Conservation (phyloP, 139 green algal species). For the Micractinium conductrix region DNA sequence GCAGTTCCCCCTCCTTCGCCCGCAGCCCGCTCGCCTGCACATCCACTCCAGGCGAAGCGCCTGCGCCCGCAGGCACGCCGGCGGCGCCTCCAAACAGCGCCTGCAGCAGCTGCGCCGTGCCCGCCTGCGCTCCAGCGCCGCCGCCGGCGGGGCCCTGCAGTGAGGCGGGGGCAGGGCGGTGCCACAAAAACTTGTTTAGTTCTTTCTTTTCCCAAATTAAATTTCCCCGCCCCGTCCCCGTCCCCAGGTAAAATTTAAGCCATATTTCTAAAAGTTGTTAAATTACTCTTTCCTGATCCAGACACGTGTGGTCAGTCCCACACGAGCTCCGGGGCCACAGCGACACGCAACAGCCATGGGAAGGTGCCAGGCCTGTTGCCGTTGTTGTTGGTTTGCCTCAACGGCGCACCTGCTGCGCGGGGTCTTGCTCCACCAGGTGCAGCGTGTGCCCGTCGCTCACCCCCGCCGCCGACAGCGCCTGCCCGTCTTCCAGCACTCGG, state of each 20-base stretch:
- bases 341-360: no score
- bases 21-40: neutral
- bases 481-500: slow-evolving; percentile 46
- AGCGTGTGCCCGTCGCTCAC: slow-evolving; percentile 61
- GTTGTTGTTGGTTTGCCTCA: neutral
- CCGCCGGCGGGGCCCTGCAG: neutral
- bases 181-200: no score
- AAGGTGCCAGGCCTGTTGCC: no score
- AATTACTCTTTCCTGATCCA: no score
- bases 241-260: no score
- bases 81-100: neutral
- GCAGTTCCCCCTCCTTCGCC: no score
- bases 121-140: neutral
- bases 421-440: slow-evolving; percentile 68
- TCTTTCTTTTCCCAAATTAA: no score
- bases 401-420: neutral
- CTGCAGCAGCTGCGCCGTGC: neutral
- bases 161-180: no score
- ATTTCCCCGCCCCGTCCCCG: no score
- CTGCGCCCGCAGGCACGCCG: neutral
- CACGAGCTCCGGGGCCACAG: no score
- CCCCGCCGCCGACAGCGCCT: slow-evolving; percentile 43
- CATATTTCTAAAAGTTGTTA: no score
- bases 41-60: neutral
- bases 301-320: no score